Percentiles rank a stretch among this genome's conserved stretches.
These are phyloP conservation scores for Aspergillus avenaceus DNA, from an alignment of 495 filamentous ascomycete species.

Conservation along the genomic window DNA sequence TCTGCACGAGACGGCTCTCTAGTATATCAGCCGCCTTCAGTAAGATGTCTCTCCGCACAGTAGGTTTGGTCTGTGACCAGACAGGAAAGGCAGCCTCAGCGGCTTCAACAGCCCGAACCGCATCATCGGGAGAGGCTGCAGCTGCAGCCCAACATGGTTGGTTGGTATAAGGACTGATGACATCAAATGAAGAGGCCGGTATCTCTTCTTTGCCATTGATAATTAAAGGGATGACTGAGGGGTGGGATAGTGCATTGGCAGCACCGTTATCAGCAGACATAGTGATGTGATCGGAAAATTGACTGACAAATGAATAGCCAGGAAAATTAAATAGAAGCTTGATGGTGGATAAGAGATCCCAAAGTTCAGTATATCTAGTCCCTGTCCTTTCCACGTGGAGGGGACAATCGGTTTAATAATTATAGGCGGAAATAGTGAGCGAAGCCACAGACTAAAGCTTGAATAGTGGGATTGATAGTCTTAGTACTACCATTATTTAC, in stretches of 20 bases:
- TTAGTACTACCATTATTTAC: too few species aligned
- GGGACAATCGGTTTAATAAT: slow-evolving; percentile 1
- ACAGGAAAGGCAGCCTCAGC: slow-evolving; percentile 64
- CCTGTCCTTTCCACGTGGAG: neutral
- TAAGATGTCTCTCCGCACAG: slow-evolving; percentile 66
- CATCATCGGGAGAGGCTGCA: slow-evolving; percentile 59
- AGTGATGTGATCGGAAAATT: neutral
- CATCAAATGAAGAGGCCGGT: slow-evolving; percentile 55
- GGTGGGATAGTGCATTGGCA: slow-evolving; percentile 2
- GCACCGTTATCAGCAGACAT: slow-evolving; percentile 5
- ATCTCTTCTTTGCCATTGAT: slow-evolving; percentile 65
- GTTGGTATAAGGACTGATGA: slow-evolving; percentile 64
- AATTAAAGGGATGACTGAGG: slow-evolving; percentile 56
- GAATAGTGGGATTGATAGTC: too few species aligned
- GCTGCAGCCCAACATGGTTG: slow-evolving; percentile 58
- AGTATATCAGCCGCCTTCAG: slow-evolving; percentile 68
- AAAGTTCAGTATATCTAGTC: neutral
- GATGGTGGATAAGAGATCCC: neutral
- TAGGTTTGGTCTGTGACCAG: slow-evolving; percentile 65
- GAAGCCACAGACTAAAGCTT: neutral
- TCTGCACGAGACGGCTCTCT: slow-evolving; percentile 54
- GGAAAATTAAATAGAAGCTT: neutral
- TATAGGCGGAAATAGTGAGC: neutral
- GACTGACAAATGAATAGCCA: neutral
- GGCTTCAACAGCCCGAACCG: slow-evolving; percentile 56